Percentiles rank a stretch among this genome's conserved stretches.
phyloP scores from a whole-genome alignment of 2,329 filamentous ascomycete genomes.

The Neofusicoccum umdonicola region DNA sequence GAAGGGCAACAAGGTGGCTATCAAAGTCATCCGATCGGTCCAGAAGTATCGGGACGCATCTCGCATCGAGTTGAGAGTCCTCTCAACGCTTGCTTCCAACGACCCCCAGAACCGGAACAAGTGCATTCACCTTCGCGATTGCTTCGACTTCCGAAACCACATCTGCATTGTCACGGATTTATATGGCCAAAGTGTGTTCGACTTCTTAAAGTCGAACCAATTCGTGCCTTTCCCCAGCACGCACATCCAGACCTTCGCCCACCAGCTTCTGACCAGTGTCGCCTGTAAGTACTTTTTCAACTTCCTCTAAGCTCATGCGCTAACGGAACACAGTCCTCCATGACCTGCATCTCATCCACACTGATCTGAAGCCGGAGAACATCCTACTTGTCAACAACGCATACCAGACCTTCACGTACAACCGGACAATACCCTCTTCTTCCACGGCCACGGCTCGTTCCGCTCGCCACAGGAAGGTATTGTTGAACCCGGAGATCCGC shows the following conservation, averaged over 20 bases:
- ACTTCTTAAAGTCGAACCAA: constrained; percentile 91
- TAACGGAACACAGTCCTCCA: constrained; percentile 68
- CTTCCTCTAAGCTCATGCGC: constrained; percentile 21
- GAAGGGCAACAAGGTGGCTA: constrained; percentile 77
- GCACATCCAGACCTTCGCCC: constrained; percentile 95
- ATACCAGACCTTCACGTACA: constrained; percentile 69
- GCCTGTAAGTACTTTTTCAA: constrained; percentile 68
- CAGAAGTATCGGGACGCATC: constrained; percentile 98
- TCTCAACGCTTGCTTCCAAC: constrained; percentile 88
- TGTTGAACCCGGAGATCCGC: constrained; percentile 64
- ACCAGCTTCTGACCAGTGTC: constrained; percentile 95
- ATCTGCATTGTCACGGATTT: constrained; percentile 82
- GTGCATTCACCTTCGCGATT: constrained; percentile 94
- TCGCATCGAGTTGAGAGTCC: constrained; percentile 86
- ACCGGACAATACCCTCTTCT: constrained; percentile 64
- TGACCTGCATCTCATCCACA: constrained; percentile 96
- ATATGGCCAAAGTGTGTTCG: constrained; percentile 93
- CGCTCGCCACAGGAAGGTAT: constrained; percentile 60
- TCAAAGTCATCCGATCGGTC: constrained; percentile 97
- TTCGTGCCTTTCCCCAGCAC: constrained; percentile 98
- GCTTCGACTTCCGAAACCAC: constrained; percentile 95
- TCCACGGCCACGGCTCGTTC: constrained; percentile 57
- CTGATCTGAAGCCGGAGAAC: constrained; percentile 69
- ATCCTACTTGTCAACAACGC: constrained; percentile 63
- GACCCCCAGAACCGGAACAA: constrained; percentile 90